Base-by-base conservation (phyloP, 805 yeast genomes). In the Blastobotrys robertii region DNA sequence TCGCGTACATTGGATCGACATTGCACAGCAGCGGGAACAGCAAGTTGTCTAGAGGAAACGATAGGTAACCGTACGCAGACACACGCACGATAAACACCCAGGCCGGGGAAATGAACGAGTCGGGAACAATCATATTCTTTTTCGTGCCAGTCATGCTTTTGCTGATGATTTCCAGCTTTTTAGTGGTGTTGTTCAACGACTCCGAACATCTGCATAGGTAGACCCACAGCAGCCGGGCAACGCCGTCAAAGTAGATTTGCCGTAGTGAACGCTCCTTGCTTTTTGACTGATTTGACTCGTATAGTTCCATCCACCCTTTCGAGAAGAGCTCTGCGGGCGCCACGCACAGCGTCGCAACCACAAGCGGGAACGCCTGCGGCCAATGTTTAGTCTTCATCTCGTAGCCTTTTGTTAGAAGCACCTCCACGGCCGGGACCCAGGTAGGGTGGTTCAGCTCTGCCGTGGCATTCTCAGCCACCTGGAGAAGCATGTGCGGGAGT, bases 401-500 rank as follows among this genome's bases (percentile, higher is more conserved):
- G 44, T 58, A 60, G 34, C 69, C 70, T 11, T 72, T 74, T 11
- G 68, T 61, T 58, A 74, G 79, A 10, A 90, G 76, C 13, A 69
- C 64, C 15, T 73, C 73, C 42, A 86, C 74, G 0, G 96, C 92
- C 34, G 78, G 84, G 0, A 81, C 79, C 99, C 98, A 92, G 1
- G 82, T 77, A 2, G 98, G 98, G 59, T 90, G 95, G 55, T 92
- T 90, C 0, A 86, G 88, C 58, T 92, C 99, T 0, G 96, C 97
- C 0, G 96, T 85, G 29, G 88, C 69, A 1, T 78, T 70, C 7
- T 85, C 90, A 0, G 97, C 94, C 16, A 92, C 60, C 0, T 97
- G 94, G 34, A 86, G 64, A 2, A 92, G 63, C 19, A 92, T 70
- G 42, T 76, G 79, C 44, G 81, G 73, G 33, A 88, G 68, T 1